phyloP scores from a whole-genome alignment of 495 filamentous ascomycete genomes.

The Oidiodendron maius region DNA sequence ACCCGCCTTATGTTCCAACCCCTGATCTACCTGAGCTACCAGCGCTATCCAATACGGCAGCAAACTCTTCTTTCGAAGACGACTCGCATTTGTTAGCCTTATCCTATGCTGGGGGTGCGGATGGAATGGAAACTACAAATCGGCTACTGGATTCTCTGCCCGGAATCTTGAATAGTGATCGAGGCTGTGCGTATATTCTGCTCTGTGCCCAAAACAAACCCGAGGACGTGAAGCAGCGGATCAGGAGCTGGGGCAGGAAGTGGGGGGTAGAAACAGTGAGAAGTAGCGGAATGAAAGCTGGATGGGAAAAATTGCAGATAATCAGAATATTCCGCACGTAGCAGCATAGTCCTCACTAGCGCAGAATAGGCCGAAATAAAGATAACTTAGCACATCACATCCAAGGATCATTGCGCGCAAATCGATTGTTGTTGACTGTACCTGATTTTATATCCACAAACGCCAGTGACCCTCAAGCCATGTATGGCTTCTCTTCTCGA shows the following conservation, averaged over 20 bases:
- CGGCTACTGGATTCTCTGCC: conserved; percentile 65
- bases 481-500: not conserved
- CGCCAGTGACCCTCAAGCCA: conserved; percentile 11
- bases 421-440: conserved; percentile 1
- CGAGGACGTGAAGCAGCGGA: conserved; percentile 61
- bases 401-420: conserved; percentile 1
- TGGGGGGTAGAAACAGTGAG: conserved; percentile 81
- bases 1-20: conserved; percentile 93
- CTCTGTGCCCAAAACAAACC: conserved; percentile 85
- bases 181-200: conserved; percentile 82
- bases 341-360: not conserved
- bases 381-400: not conserved
- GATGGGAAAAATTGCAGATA: conserved; percentile 87
- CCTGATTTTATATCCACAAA: conserved; percentile 21
- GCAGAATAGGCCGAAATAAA: not conserved
- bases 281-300: conserved; percentile 74
- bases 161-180: conserved; percentile 44
- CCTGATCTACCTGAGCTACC: conserved; percentile 54
- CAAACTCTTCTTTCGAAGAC: conserved; percentile 8
- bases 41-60: conserved; percentile 18
- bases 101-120: conserved; percentile 78
- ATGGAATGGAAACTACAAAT: conserved; percentile 92
- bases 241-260: conserved; percentile 45
- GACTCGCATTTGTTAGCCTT: conserved; percentile 80
- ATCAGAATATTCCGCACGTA: conserved; percentile 63